A percentile compares a stretch with the other conserved stretches of the same genome.
These are phyloP conservation scores for Vitis hybrid DNA, from an alignment of 177 flowering plant genomes.

Conservation along the genomic window DNA sequence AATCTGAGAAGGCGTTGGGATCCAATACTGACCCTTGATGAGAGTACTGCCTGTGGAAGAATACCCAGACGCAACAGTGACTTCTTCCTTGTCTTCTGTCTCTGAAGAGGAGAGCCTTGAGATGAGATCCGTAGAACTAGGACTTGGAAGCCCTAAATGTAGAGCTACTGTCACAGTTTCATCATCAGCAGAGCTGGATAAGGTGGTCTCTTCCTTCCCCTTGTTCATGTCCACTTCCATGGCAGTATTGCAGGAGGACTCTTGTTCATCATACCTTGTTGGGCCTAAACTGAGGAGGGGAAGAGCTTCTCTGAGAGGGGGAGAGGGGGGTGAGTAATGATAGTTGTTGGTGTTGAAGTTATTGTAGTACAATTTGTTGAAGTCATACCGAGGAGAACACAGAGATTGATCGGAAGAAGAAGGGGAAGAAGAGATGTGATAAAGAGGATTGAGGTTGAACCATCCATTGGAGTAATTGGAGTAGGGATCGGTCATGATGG, in stretches of 20 bases:
- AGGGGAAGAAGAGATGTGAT: slow-evolving; percentile 24
- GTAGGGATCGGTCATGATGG: slow-evolving; percentile 56
- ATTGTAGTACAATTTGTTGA: slow-evolving; percentile 19
- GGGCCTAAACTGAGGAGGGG: slow-evolving; percentile 71
- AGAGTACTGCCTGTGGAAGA: slow-evolving; percentile 25
- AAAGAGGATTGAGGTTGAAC: slow-evolving; percentile 36
- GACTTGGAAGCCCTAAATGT: slow-evolving; percentile 64
- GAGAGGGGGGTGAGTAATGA: slow-evolving; percentile 49
- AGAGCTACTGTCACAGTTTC: slow-evolving; percentile 53
- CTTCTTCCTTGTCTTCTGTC: slow-evolving; percentile 33
- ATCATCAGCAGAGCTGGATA: slow-evolving; percentile 23
- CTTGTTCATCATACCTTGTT: slow-evolving; percentile 36
- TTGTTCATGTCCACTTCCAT: slow-evolving; percentile 39
- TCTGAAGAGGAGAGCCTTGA: slow-evolving; percentile 33
- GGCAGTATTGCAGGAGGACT: slow-evolving; percentile 21
- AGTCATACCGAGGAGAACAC: slow-evolving; percentile 12
- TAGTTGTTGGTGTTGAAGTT: slow-evolving; percentile 12
- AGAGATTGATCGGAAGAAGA: slow-evolving; percentile 27
- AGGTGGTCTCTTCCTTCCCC: slow-evolving; percentile 26
- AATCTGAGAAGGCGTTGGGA: slow-evolving; percentile 86
- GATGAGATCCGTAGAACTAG: slow-evolving; percentile 33
- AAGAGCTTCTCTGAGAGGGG: slow-evolving; percentile 73
- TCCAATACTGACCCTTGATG: slow-evolving; percentile 87
- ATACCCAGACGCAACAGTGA: slow-evolving; percentile 27
- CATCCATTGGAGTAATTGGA: slow-evolving; percentile 53